phyloP scores from a whole-genome alignment of 2,329 filamentous ascomycete genomes.

The Aspergillus sp. region DNA sequence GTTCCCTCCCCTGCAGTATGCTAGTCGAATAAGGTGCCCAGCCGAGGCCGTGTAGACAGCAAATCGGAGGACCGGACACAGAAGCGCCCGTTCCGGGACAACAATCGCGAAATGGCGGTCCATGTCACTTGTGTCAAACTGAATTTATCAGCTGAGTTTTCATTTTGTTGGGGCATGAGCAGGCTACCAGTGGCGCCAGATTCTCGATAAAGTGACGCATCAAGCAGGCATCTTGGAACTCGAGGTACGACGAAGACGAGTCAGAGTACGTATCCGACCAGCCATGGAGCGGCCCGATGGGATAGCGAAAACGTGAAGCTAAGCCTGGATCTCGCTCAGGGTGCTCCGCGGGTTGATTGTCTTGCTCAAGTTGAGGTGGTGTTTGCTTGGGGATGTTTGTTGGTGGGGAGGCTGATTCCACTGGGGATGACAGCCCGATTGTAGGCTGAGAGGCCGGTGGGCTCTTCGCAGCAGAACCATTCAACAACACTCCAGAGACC shows the following conservation, averaged over 20 bases:
- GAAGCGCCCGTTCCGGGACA: slow-evolving; percentile 5
- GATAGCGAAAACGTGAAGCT: slow-evolving; percentile 1
- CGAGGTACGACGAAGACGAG: not conserved
- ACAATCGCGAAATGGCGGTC: slow-evolving; percentile 9
- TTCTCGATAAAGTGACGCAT: slow-evolving; percentile 7
- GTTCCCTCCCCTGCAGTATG: not conserved
- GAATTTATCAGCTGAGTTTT: not conserved
- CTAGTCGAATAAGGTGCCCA: not conserved
- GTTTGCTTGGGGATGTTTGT: not conserved
- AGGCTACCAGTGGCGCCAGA: not conserved
- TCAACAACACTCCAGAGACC: not conserved
- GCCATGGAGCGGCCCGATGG: not conserved
- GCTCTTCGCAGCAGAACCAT: not conserved
- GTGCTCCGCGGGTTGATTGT: not conserved
- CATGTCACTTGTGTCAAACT: slow-evolving; percentile 10
- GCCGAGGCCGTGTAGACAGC: slow-evolving; percentile 9
- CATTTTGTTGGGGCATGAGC: too few relatives aligned
- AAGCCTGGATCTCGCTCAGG: not conserved
- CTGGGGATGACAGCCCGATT: not conserved
- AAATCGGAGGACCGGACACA: slow-evolving; percentile 6
- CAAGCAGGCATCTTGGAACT: slow-evolving; percentile 7
- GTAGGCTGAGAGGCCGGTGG: not conserved
- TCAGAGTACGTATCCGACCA: slow-evolving; percentile 2
- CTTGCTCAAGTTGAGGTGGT: not conserved
- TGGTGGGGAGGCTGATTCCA: not conserved